These are phyloP conservation scores for Trichaptum fuscoviolaceum DNA, from an alignment of 768 basidiomycete species.

Conservation along the genomic window DNA sequence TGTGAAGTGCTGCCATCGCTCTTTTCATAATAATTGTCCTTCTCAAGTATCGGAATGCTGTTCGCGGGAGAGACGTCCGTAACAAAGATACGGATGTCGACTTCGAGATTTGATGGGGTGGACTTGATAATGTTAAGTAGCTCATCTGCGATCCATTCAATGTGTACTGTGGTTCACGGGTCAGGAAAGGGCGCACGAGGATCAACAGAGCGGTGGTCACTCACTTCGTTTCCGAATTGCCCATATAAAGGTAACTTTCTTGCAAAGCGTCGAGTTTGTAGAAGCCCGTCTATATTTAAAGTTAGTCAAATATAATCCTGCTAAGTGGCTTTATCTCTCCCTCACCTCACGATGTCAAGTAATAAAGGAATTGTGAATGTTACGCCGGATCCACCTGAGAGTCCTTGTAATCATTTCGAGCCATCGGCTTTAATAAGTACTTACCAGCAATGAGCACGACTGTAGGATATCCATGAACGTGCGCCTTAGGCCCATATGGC, in stretches of 20 bases:
- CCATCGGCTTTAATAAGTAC: constrained; percentile 5
- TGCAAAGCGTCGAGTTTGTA: background rate
- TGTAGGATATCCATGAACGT: constrained; percentile 31
- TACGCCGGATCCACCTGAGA: background rate
- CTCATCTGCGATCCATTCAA: background rate
- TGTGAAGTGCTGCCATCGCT: constrained; percentile 19
- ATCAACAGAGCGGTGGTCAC: background rate
- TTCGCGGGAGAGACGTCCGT: constrained; percentile 23
- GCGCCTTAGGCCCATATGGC: constrained; percentile 36
- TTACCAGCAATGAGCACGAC: constrained; percentile 38
- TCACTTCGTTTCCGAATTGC: background rate
- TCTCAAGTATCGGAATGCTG: background rate
- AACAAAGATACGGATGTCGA: constrained; percentile 37
- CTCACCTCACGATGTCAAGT: background rate
- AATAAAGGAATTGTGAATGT: background rate
- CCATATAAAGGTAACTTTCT: background rate
- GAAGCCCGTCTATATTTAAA: background rate
- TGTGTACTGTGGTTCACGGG: background rate
- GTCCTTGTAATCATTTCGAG: background rate
- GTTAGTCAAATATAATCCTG: background rate
- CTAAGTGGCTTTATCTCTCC: background rate
- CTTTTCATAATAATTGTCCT: constrained; percentile 15
- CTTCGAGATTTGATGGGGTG: constrained; percentile 24
- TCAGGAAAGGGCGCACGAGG: background rate
- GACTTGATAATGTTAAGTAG: constrained; percentile 8